Evolutionary conservation across 2,329 filamentous ascomycete species (phyloP), one percentile per base, ranked within the genome.

Genomic region (Akanthomyces lecanii): DNA sequence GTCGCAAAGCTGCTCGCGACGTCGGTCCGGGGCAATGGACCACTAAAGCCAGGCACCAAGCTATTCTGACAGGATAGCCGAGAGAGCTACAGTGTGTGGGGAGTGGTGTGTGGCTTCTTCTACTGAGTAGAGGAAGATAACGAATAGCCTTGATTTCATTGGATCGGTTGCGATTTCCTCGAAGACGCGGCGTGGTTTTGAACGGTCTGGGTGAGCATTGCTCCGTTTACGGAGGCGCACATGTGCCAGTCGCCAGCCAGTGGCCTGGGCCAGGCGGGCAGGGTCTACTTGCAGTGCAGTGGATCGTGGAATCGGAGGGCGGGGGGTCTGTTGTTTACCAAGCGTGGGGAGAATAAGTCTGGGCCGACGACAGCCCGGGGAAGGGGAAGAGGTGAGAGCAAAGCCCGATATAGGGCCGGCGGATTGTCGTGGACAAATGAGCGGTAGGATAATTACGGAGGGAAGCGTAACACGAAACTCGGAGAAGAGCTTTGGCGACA

Each of bases 401-500:
- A n/a, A 11, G 18, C 16, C 38, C 61, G 61, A 63, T 63, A 58
- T 63, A 63, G 61, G 61, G 53, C 61, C 61, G 61, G 61, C 28
- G 61, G 52, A 63, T 63, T 63, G 54, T 63, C 61, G 61, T 63
- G 59, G 16, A 18, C 59, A 61, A 61, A 61, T 61, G 50, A 61
- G 50, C 45, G 38, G 45, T 14, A 51, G 58, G 59, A 61, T 30
- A 36, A 54, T 61, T 61, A 61, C 59, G 58, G 58, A 61, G 38
- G 25, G 23, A 21, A 23, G 57, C 47, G 57, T 52, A 52, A 52
- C 45, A 51, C 11, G 18, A 42, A 30, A 55, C 44, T 47, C 44
- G 11, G 44, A 23, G 12, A 14, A 14, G 10, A 10, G 21, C 14
- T 23, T 21, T 45, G 12, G 40, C 23, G 38, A 56, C 53, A 56